Percentiles rank a stretch among this genome's conserved stretches.
These are phyloP conservation scores for Nectriaceae sp. DNA, from an alignment of 2,329 filamentous ascomycete genomes.

Conservation along the genomic window DNA sequence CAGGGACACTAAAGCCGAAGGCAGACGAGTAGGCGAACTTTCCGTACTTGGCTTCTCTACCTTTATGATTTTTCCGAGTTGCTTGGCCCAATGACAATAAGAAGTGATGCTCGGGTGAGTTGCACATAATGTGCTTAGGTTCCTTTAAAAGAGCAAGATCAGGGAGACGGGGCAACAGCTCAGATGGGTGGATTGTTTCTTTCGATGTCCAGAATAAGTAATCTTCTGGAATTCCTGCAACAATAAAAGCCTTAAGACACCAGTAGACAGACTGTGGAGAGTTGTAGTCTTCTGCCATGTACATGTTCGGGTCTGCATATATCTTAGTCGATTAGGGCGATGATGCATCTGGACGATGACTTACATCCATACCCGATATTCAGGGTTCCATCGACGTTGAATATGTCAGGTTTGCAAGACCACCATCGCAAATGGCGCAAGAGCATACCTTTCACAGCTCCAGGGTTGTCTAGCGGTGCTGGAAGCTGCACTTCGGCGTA, in stretches of 20 bases:
- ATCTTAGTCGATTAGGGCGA: accelerated
- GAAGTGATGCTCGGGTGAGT: conserved; percentile 43
- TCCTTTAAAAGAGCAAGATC: background rate
- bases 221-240: conserved; percentile 34
- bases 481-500: conserved; percentile 43
- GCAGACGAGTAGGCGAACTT: conserved; percentile 52
- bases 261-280: conserved; percentile 58
- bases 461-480: conserved; percentile 37
- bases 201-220: conserved; percentile 48
- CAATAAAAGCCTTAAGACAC: conserved; percentile 52
- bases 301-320: conserved; percentile 45
- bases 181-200: conserved; percentile 33
- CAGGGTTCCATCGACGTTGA: conserved; percentile 49
- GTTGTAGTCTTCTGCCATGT: conserved; percentile 58
- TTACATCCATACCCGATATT: conserved; percentile 45
- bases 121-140: conserved; percentile 44
- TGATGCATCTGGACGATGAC: background rate
- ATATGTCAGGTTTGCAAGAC: conserved; percentile 42
- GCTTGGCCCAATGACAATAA: conserved; percentile 44
- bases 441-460: conserved; percentile 49
- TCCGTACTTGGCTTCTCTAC: conserved; percentile 45
- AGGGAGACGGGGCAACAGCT: background rate
- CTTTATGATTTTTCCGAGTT: conserved; percentile 39
- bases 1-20: conserved; percentile 47
- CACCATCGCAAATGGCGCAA: conserved; percentile 54